Percentiles rank a stretch among this genome's conserved stretches.
These are phyloP conservation scores for Diatrype stigma DNA, from an alignment of 2,329 filamentous ascomycete genomes.

Conservation along the genomic window DNA sequence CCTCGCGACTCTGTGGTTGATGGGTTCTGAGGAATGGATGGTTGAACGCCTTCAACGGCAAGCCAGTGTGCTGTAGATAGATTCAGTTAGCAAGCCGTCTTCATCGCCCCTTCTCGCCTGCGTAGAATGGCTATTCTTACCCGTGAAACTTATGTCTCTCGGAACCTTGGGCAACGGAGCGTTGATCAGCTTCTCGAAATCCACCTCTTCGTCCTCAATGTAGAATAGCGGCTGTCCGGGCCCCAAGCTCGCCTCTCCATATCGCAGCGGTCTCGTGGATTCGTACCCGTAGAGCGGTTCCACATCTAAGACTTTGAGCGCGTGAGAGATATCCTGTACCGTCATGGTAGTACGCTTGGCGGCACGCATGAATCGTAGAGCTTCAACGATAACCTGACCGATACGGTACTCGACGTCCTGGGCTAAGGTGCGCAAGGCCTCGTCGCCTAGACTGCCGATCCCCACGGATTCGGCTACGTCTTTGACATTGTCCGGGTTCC, in stretches of 20 bases:
- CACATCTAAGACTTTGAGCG: constrained; percentile 80
- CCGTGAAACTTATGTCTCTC: constrained; percentile 85
- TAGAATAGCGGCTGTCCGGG: constrained; percentile 95
- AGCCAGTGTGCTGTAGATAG: constrained; percentile 78
- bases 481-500: constrained; percentile 93
- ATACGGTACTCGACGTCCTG: constrained; percentile 96
- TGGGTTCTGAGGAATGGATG: constrained; percentile 93
- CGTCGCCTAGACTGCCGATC: constrained; percentile 74
- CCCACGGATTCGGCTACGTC: constrained; percentile 97
- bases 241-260: constrained; percentile 89
- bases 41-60: constrained; percentile 94
- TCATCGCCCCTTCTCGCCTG: not conserved
- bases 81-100: constrained; percentile 8
- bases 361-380: constrained; percentile 93
- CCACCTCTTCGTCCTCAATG: constrained; percentile 95
- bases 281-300: constrained; percentile 97
- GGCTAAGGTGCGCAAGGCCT: constrained; percentile 80
- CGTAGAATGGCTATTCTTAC: constrained; percentile 46
- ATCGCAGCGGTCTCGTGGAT: constrained; percentile 80
- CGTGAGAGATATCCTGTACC: constrained; percentile 84
- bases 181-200: constrained; percentile 99
- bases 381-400: constrained; percentile 88
- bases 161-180: constrained; percentile 92
- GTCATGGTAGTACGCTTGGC: constrained; percentile 80
- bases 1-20: constrained; percentile 78